phyloP scores from a whole-genome alignment of 129 eudicot species.

The Artemisia argyi region DNA sequence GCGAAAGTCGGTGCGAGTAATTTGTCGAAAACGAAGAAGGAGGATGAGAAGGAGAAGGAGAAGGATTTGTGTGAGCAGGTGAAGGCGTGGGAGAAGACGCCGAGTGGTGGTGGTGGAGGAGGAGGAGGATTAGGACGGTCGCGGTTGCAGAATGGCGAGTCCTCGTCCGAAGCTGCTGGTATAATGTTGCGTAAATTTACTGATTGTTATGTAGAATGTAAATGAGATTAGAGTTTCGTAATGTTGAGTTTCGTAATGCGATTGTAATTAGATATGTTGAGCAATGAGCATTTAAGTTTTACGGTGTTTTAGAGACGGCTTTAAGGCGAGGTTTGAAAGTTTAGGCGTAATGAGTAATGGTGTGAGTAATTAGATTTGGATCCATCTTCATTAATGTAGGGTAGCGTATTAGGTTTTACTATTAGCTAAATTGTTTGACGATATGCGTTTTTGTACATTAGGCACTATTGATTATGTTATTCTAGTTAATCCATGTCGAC shows the following conservation, averaged over 20 bases:
- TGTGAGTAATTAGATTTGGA: too few relatives aligned
- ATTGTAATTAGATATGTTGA: too few relatives aligned
- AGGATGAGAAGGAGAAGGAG: conserved; percentile 43
- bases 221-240: too few relatives aligned
- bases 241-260: too few relatives aligned
- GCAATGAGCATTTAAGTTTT: neutral
- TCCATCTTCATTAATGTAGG: too few relatives aligned
- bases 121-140: too few relatives aligned
- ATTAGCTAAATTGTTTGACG: too few relatives aligned
- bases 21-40: conserved; percentile 47
- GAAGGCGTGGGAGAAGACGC: conserved; percentile 56
- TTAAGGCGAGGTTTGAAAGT: too few relatives aligned
- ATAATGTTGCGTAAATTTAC: conserved; percentile 11
- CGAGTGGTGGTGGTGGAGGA: too few relatives aligned
- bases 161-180: conserved; percentile 83
- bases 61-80: conserved; percentile 35
- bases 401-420: too few relatives aligned
- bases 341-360: too few relatives aligned
- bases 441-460: neutral
- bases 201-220: neutral
- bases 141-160: conserved; percentile 59
- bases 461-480: neutral
- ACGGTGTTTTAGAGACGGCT: too few relatives aligned
- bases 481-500: neutral
- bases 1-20: conserved; percentile 72